Percentiles rank a stretch among this genome's conserved stretches.
These are phyloP conservation scores for Gossypium arboreum DNA, from an alignment of 345 rosid genomes.

Conservation along the genomic window DNA sequence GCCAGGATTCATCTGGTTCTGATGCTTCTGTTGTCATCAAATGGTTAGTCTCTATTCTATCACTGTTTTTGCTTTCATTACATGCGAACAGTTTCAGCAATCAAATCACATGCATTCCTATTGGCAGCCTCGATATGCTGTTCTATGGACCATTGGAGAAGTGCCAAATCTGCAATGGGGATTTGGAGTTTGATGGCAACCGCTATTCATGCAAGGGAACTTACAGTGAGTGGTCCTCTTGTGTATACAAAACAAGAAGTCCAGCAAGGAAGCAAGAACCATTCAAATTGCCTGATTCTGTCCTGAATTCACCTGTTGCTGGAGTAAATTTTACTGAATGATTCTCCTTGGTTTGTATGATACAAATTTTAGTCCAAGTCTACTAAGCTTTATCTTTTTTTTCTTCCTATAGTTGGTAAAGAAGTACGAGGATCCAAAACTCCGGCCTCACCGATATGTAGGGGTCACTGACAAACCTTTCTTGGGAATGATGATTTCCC, in stretches of 20 bases:
- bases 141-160: constrained; percentile 58
- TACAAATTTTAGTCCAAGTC: neutral
- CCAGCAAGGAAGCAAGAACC: constrained; percentile 61
- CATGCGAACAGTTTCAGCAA: neutral
- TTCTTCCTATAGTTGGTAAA: constrained; percentile 42
- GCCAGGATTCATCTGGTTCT: constrained; percentile 53
- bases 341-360: neutral
- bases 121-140: constrained; percentile 58
- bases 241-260: constrained; percentile 50
- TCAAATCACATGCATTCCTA: too few species aligned
- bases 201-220: constrained; percentile 57
- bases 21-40: constrained; percentile 29
- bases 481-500: constrained; percentile 28
- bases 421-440: constrained; percentile 54
- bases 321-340: constrained; percentile 33
- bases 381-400: neutral
- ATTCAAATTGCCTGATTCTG: constrained; percentile 47
- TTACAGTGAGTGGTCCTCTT: constrained; percentile 79
- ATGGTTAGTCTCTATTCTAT: constrained; percentile 30
- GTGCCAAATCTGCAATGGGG: constrained; percentile 55
- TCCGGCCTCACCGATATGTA: constrained; percentile 41
- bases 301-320: constrained; percentile 41
- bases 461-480: constrained; percentile 50
- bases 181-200: constrained; percentile 49
- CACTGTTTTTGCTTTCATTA: neutral